Conservation (phyloP, 2,329 filamentous ascomycete genomes). For the Aureobasidium zeae region DNA sequence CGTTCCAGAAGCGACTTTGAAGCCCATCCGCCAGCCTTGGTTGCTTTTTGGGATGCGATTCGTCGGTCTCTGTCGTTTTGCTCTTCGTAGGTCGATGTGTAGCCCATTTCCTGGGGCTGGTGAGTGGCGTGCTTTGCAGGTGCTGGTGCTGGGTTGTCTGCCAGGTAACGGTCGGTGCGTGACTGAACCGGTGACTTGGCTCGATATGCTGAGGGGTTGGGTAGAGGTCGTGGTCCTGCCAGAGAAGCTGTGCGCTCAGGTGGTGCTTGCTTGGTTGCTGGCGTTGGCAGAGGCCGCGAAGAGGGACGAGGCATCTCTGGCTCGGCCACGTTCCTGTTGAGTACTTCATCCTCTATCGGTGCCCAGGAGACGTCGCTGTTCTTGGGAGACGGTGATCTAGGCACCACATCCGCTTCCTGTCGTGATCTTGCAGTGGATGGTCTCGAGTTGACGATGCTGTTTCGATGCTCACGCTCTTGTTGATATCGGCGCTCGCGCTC, state of each 20-base stretch:
- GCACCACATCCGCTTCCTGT: constrained; percentile 7
- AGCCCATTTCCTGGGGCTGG: constrained; percentile 43
- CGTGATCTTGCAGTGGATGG: constrained; percentile 8
- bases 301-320: constrained; percentile 14
- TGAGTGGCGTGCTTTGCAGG: constrained; percentile 29
- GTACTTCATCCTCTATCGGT: constrained; percentile 55
- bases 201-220: constrained; percentile 35
- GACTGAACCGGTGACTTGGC: constrained; percentile 25
- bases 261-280: constrained; percentile 28
- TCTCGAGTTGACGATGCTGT: constrained; percentile 28
- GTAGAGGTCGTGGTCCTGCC: constrained; percentile 22
- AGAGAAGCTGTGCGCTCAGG: constrained; percentile 19
- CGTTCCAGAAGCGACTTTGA: constrained; percentile 64
- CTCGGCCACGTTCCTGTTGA: constrained; percentile 49
- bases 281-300: constrained; percentile 26
- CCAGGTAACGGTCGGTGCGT: constrained; percentile 51
- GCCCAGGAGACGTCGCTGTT: constrained; percentile 56
- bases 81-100: constrained; percentile 48
- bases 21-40: constrained; percentile 54
- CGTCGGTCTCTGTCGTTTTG: constrained; percentile 51
- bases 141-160: constrained; percentile 45
- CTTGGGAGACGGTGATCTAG: constrained; percentile 30
- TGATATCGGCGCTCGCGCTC: constrained; percentile 58
- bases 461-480: constrained; percentile 44
- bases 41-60: constrained; percentile 48